Conservation (phyloP, 2,329 filamentous ascomycete species). For the Pseudocercospora macadamiae region DNA sequence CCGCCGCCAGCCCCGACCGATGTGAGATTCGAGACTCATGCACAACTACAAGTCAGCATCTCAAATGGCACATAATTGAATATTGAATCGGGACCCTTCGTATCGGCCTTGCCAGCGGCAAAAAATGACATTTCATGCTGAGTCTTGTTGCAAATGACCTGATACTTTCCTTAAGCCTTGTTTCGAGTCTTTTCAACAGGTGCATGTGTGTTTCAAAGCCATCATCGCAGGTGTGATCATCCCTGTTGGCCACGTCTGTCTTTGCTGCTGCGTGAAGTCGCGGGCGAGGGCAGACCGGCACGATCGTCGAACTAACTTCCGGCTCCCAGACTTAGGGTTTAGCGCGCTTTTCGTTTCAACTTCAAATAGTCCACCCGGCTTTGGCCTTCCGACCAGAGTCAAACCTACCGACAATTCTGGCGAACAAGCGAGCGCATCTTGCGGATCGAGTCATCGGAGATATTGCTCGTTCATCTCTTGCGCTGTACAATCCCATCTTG, state of each 20-base stretch:
- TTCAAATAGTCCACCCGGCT: no score
- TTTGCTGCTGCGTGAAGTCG: neutral
- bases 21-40: neutral
- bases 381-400: no score
- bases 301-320: no score
- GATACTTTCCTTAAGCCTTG: constrained; percentile 6
- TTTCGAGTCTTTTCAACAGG: constrained; percentile 1
- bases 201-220: constrained; percentile 23
- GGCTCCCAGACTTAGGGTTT: no score
- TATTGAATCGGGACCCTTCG: neutral
- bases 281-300: no score
- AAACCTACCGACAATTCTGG: no score
- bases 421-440: no score
- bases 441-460: no score
- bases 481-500: no score
- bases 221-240: neutral
- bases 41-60: neutral
- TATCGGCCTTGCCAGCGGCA: neutral
- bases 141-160: neutral
- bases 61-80: neutral
- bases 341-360: neutral
- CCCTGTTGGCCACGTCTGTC: neutral
- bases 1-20: no score
- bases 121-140: neutral
- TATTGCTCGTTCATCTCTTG: no score